phyloP scores from a whole-genome alignment of 2,329 filamentous ascomycete species.

The Lasiodiplodia citricola region DNA sequence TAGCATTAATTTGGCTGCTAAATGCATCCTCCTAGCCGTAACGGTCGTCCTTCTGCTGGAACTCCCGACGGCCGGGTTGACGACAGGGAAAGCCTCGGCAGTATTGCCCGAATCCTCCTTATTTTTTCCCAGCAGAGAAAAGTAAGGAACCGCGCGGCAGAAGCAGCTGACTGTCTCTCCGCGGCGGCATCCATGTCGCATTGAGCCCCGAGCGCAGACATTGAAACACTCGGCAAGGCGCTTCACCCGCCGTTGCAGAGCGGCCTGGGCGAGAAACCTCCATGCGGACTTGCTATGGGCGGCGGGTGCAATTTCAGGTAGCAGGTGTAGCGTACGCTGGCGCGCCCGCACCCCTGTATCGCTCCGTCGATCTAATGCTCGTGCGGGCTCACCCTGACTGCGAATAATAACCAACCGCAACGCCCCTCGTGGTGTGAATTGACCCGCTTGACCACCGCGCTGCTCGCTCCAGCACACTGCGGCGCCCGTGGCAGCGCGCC shows the following conservation, averaged over 20 bases:
- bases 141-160: neutral
- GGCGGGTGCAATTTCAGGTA: slow-evolving; percentile 11
- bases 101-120: neutral
- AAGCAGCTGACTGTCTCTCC: neutral
- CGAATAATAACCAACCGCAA: slow-evolving; percentile 16
- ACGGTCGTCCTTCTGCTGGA: neutral
- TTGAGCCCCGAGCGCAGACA: slow-evolving; percentile 1
- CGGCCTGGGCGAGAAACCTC: neutral
- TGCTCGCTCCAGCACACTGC: slow-evolving; percentile 4
- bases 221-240: neutral
- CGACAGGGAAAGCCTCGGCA: neutral
- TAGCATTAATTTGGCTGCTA: slow-evolving; percentile 6
- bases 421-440: slow-evolving; percentile 12
- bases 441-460: slow-evolving; percentile 13
- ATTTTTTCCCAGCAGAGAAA: neutral
- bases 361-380: slow-evolving; percentile 12
- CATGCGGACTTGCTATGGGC: neutral
- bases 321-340: neutral
- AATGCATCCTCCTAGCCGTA: neutral
- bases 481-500: slow-evolving; percentile 17
- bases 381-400: slow-evolving; percentile 15
- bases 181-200: slow-evolving; percentile 4
- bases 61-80: neutral
- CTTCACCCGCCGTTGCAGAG: slow-evolving; percentile 4
- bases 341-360: slow-evolving; percentile 1